These are phyloP conservation scores for Boletus rex-veris DNA, from an alignment of 768 basidiomycete genomes.

Conservation along the genomic window DNA sequence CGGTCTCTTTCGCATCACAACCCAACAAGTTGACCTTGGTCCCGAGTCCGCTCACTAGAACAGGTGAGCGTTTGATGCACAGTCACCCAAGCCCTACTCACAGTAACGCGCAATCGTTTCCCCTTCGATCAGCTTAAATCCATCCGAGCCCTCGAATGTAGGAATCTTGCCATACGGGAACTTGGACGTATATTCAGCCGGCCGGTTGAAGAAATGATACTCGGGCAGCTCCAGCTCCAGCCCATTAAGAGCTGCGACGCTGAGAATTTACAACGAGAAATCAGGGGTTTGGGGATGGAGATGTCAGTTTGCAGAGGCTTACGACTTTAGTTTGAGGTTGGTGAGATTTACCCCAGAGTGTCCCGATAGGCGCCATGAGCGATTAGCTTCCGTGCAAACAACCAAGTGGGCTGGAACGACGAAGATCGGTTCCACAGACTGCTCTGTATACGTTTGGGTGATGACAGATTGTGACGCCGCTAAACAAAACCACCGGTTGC, in stretches of 20 bases:
- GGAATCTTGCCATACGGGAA: constrained; percentile 21
- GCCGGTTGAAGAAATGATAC: constrained; percentile 10
- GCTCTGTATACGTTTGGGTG: not conserved
- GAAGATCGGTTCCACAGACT: not conserved
- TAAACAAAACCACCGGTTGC: too few species aligned
- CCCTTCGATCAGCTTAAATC: constrained; percentile 17
- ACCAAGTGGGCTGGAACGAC: not conserved
- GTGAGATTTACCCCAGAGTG: constrained; percentile 11
- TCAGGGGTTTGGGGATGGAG: not conserved
- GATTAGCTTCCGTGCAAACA: not conserved
- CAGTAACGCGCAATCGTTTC: constrained; percentile 17
- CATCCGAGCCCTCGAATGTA: constrained; percentile 16
- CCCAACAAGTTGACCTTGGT: constrained; percentile 13
- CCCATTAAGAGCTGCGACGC: constrained; percentile 12
- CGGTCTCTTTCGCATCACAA: constrained; percentile 3
- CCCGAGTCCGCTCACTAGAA: constrained; percentile 13
- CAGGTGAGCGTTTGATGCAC: not conserved
- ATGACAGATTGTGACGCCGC: too few species aligned
- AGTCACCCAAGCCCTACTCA: not conserved
- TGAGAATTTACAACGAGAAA: constrained; percentile 6
- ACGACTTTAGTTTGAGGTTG: constrained; percentile 19
- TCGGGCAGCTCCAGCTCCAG: constrained; percentile 9
- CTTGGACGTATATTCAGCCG: constrained; percentile 9
- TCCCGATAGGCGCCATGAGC: constrained; percentile 16
- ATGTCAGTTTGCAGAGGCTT: not conserved